These are phyloP conservation scores for Haplosporangium sp. DNA, from an alignment of 371 early-diverging fungal species.

Conservation along the genomic window DNA sequence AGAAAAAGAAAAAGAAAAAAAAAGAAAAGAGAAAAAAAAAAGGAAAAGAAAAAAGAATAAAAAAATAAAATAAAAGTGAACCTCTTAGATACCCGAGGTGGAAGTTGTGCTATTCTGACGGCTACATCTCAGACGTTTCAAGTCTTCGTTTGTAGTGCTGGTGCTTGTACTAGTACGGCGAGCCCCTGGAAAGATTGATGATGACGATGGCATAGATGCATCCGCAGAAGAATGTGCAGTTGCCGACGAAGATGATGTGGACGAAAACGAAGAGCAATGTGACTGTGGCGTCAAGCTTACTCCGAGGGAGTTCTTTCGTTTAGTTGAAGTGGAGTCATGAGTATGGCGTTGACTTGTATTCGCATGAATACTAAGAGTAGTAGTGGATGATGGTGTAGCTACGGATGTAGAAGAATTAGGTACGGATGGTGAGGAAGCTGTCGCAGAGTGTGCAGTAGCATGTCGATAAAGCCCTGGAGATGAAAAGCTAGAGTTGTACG, in stretches of 20 bases:
- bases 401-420: constrained; percentile 16
- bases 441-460: constrained; percentile 15
- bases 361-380: constrained; percentile 13
- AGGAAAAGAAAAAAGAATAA: not conserved
- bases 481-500: constrained; percentile 17
- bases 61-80: not conserved
- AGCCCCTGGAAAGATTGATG: constrained; percentile 45
- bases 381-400: constrained; percentile 15
- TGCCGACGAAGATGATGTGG: constrained; percentile 30
- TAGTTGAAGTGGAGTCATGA: constrained; percentile 40
- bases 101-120: constrained; percentile 48
- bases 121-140: constrained; percentile 52
- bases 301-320: constrained; percentile 50
- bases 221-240: constrained; percentile 20
- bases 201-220: constrained; percentile 24
- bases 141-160: constrained; percentile 51
- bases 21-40: constrained; percentile 6
- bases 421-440: constrained; percentile 8
- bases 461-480: constrained; percentile 19
- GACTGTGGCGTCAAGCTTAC: constrained; percentile 23
- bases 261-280: constrained; percentile 31
- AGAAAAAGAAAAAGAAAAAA: constrained; percentile 3
- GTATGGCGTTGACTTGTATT: constrained; percentile 20
- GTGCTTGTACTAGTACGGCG: constrained; percentile 51
- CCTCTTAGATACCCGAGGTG: constrained; percentile 27